phyloP scores from a whole-genome alignment of 2,329 filamentous ascomycete species.

The Penicillium sp. region DNA sequence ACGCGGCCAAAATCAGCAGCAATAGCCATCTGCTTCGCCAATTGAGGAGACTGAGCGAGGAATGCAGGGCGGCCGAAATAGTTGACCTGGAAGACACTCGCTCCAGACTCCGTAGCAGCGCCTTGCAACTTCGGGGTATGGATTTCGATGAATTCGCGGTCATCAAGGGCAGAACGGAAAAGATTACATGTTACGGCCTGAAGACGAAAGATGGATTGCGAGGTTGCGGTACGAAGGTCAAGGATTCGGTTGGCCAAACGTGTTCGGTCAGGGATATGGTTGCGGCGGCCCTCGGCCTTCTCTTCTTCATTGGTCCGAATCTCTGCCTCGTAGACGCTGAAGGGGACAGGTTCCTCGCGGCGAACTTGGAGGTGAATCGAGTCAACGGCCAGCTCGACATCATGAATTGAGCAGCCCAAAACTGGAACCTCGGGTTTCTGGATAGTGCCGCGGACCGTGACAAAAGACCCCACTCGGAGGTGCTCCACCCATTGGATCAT shows the following conservation, averaged over 20 bases:
- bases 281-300: constrained; percentile 55
- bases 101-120: constrained; percentile 84
- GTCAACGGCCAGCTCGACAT: constrained; percentile 72
- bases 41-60: constrained; percentile 84
- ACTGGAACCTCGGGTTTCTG: constrained; percentile 73
- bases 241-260: constrained; percentile 77
- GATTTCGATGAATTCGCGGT: constrained; percentile 82
- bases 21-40: constrained; percentile 91
- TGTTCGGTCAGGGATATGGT: constrained; percentile 68
- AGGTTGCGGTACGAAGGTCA: constrained; percentile 80
- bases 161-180: constrained; percentile 75
- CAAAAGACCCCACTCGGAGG: constrained; percentile 73
- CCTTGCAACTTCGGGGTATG: constrained; percentile 91
- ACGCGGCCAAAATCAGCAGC: constrained; percentile 86
- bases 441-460: constrained; percentile 72
- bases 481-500: constrained; percentile 89
- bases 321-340: constrained; percentile 70
- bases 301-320: constrained; percentile 59
- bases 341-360: constrained; percentile 63
- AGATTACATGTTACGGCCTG: constrained; percentile 76
- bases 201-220: constrained; percentile 84
- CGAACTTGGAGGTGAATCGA: constrained; percentile 63
- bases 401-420: constrained; percentile 71
- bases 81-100: constrained; percentile 86
- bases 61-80: constrained; percentile 89